Evolutionary conservation across 2,329 filamentous ascomycete species (phyloP).

Genomic region (Westerdykella sp.): DNA sequence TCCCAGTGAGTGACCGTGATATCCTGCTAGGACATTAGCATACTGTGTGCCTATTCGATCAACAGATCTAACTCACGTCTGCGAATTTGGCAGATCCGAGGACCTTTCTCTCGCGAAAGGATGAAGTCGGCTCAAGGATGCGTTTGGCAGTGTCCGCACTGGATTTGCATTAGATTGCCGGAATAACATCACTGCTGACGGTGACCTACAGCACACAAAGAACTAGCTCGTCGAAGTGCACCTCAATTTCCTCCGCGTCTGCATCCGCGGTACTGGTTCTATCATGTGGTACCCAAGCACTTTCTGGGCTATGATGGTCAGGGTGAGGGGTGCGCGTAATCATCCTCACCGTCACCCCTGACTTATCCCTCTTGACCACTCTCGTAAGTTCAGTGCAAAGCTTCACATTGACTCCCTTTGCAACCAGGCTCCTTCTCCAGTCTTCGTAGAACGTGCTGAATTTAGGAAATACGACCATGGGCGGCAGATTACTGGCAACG

Average conservation of each 20-base stretch:
- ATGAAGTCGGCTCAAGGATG: constrained; percentile 53
- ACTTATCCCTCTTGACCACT: constrained; percentile 47
- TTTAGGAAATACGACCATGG: constrained; percentile 58
- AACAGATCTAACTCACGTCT: constrained; percentile 34
- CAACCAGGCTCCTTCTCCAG: constrained; percentile 51
- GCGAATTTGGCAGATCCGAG: constrained; percentile 65
- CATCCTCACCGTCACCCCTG: constrained; percentile 47
- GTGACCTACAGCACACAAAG: constrained; percentile 51
- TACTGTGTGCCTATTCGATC: not conserved
- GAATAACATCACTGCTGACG: constrained; percentile 11
- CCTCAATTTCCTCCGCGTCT: constrained; percentile 39
- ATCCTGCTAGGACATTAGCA: constrained; percentile 35
- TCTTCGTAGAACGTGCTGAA: constrained; percentile 55
- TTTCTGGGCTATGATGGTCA: constrained; percentile 43
- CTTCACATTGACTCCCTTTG: constrained; percentile 52
- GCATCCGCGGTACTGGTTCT: constrained; percentile 36
- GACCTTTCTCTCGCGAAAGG: constrained; percentile 58
- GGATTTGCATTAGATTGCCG: not conserved
- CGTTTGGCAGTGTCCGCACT: constrained; percentile 52
- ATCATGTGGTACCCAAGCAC: constrained; percentile 38
- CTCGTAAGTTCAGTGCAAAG: constrained; percentile 52
- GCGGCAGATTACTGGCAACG: constrained; percentile 47
- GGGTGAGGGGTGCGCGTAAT: constrained; percentile 39
- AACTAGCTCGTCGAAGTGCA: constrained; percentile 59
- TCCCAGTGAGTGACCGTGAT: constrained; percentile 66